Evolutionary conservation across 2,329 filamentous ascomycete species (phyloP).

Genomic region (Plectosphaerella cucumerina): DNA sequence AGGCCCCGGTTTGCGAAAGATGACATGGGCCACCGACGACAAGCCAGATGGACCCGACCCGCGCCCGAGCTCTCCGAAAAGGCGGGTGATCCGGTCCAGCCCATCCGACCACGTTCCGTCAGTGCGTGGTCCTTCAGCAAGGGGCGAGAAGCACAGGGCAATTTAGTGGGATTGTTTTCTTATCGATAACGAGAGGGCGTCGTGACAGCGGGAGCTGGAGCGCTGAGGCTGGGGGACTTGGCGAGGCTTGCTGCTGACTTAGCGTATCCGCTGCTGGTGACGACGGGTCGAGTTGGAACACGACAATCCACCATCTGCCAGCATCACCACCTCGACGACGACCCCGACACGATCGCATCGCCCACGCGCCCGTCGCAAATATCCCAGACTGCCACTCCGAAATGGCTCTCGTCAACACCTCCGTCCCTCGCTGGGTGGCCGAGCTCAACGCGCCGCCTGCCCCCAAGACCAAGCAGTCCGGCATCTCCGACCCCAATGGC

Average conservation of each 20-base stretch:
- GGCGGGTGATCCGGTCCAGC: background rate
- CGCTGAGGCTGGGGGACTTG: background rate
- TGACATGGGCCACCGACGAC: no score
- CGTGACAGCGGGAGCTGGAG: background rate
- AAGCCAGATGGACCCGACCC: background rate
- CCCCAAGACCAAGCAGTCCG: constrained; percentile 59
- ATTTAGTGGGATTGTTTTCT: background rate
- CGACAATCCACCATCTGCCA: background rate
- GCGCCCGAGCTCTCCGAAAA: background rate
- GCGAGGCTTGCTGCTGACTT: background rate
- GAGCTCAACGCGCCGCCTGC: constrained; percentile 70
- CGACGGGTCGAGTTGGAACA: background rate
- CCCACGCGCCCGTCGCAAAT: no score
- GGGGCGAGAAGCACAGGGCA: no score
- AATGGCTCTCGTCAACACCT: constrained; percentile 18
- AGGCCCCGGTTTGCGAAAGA: no score
- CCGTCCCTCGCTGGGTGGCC: constrained; percentile 73
- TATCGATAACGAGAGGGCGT: background rate
- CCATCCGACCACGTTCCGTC: background rate
- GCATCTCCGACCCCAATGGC: constrained; percentile 81
- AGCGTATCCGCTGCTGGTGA: background rate
- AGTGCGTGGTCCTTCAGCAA: no score
- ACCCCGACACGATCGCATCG: no score
- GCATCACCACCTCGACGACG: no score
- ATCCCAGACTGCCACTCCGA: background rate